Conservation (phyloP, 441 rosid species). For the Pelargonium myrrhifolium region DNA sequence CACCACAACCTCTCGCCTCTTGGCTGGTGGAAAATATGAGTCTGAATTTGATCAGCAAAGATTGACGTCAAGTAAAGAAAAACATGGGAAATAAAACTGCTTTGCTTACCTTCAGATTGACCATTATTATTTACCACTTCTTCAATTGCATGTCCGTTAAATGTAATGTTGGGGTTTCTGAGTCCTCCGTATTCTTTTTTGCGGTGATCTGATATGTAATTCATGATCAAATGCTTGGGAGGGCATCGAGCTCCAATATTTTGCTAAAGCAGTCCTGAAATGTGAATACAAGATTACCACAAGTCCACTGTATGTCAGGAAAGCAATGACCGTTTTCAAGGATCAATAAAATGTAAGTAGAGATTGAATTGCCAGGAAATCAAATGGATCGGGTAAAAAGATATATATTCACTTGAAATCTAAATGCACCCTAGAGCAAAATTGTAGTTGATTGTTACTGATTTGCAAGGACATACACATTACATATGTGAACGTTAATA, state of each 20-base stretch:
- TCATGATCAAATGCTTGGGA: slow-evolving; percentile 4
- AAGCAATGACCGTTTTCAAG: neutral
- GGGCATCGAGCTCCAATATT: neutral
- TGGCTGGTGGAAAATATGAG: slow-evolving; percentile 33
- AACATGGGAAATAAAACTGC: neutral
- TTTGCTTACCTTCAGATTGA: neutral
- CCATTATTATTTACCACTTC: neutral
- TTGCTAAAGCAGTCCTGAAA: neutral
- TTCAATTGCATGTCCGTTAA: neutral
- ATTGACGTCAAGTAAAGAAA: neutral
- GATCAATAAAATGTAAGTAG: neutral
- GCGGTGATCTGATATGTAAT: slow-evolving; percentile 1
- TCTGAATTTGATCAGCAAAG: slow-evolving; percentile 3
- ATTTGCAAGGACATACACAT: too few relatives aligned
- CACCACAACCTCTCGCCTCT: slow-evolving; percentile 32
- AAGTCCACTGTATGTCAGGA: neutral
- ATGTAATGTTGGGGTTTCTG: neutral
- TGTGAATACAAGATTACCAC: neutral
- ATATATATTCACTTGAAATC: neutral
- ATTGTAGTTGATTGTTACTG: too few relatives aligned
- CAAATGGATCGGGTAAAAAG: neutral
- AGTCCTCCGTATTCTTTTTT: slow-evolving; percentile 1
- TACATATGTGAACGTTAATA: too few relatives aligned
- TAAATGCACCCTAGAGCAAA: neutral
- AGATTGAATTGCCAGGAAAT: too few relatives aligned